Evolutionary conservation across 208 protist species (phyloP).

Genomic region (Leishmania guyanensis): DNA sequence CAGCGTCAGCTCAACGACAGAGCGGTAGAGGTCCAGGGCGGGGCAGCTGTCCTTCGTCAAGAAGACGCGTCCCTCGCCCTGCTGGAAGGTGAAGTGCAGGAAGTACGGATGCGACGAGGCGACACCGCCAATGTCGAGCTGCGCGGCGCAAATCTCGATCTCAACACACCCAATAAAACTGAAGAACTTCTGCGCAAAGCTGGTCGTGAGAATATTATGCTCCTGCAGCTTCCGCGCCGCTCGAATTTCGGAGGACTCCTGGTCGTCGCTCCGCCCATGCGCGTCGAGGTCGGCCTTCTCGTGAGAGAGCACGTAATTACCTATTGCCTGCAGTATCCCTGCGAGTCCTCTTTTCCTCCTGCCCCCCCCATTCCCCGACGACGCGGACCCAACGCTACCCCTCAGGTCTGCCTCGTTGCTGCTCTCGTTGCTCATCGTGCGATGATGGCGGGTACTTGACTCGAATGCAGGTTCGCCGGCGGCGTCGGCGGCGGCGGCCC

Average conservation of each 20-base stretch:
- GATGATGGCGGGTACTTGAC: neutral
- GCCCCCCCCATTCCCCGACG: neutral
- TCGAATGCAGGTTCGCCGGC: constrained; percentile 2
- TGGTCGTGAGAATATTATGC: constrained; percentile 43
- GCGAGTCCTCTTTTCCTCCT: neutral
- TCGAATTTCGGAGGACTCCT: constrained; percentile 26
- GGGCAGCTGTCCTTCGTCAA: constrained; percentile 66
- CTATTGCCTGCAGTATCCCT: neutral
- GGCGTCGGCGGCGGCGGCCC: constrained; percentile 1
- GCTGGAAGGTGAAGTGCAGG: constrained; percentile 71
- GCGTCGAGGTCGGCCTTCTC: constrained; percentile 27
- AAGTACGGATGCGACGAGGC: constrained; percentile 76
- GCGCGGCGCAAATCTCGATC: constrained; percentile 72
- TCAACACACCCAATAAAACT: constrained; percentile 77
- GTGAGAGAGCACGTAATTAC: constrained; percentile 17
- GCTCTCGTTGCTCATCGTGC: constrained; percentile 10
- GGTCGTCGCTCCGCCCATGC: constrained; percentile 17
- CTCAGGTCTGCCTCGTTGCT: neutral
- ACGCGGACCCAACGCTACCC: neutral
- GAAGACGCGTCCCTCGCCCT: constrained; percentile 63
- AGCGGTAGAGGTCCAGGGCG: constrained; percentile 72
- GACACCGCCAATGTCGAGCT: constrained; percentile 72
- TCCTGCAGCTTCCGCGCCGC: constrained; percentile 51
- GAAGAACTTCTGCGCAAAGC: constrained; percentile 68
- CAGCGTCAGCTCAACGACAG: constrained; percentile 72